Base-by-base conservation (phyloP, 148 eudicot species). In the Hydrangea macrophylla region DNA sequence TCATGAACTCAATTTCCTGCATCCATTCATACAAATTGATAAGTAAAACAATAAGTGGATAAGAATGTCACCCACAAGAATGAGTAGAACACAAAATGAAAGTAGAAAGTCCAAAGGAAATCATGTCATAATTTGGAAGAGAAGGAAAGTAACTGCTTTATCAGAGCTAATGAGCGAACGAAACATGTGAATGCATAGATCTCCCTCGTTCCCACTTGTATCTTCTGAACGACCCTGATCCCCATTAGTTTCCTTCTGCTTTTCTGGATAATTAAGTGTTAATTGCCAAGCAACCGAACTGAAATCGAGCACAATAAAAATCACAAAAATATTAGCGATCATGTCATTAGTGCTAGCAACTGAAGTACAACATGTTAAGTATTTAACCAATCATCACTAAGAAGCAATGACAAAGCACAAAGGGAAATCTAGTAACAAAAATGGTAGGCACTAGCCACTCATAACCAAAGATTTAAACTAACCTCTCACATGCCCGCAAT, bases 211-310 rank as follows among this genome's bases (percentile, higher is more conserved):
- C 44, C 78, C 22, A 42, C 67, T 57, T 23, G 72, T 55, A 62
- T 75, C 88, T 27, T 73, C 80, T 1, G 31, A 50, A 35, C 45
- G 69, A 56, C 57, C 79, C 18, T 68, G 78, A 74, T 67, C 61
- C 48, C 63, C 74, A 73, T 32, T 75, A 63, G 40, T 60, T 75
- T 75, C 73, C 58, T 75, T 81, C 45, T 73, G 78, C 59, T 65
- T 67, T 53, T 58, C 56, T 44, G 91, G 97, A 51, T 67, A 80
- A 69, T 75, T 84, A 62, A 95, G 86, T 36, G 88, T 76, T 50
- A 95, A 70, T 76, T 95, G 97, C 99, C 99, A 91, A 53, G 96
- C 97, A 81, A 89, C 96, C 72, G 93, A 81, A 76, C 99, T 95
- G 89, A 36, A 78, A 58, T 28, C 70, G 37, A 56, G 73, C 48